phyloP scores from a whole-genome alignment of 1,139 yeast species.

The Pichia sp. region DNA sequence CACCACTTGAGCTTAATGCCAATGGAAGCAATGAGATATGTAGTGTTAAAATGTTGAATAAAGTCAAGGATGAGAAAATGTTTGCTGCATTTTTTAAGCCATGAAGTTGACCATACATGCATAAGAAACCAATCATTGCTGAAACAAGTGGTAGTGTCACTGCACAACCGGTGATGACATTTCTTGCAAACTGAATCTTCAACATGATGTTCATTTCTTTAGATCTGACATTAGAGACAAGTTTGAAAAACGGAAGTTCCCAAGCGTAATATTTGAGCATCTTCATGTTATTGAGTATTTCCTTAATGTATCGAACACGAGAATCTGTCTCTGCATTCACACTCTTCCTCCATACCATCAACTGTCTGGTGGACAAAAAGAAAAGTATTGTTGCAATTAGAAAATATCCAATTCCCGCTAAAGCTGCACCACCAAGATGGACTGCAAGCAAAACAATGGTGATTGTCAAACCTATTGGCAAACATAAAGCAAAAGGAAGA shows the following conservation, averaged over 20 bases:
- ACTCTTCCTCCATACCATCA: conserved; percentile 31
- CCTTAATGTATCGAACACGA: conserved; percentile 39
- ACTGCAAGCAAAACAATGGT: conserved; percentile 57
- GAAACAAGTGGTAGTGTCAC: conserved; percentile 39
- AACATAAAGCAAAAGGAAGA: conserved; percentile 56
- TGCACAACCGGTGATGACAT: conserved; percentile 38
- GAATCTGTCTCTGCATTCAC: conserved; percentile 37
- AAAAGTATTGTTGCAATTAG: conserved; percentile 21
- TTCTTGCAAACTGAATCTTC: conserved; percentile 39
- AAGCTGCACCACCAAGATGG: conserved; percentile 65
- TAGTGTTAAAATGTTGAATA: conserved; percentile 44
- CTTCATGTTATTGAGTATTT: conserved; percentile 39
- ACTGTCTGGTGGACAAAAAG: conserved; percentile 26
- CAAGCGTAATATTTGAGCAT: conserved; percentile 46
- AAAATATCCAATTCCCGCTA: conserved; percentile 31
- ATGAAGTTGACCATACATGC: conserved; percentile 33
- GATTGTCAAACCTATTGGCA: conserved; percentile 54
- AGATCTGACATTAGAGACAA: conserved; percentile 32
- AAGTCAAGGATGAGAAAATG: conserved; percentile 46
- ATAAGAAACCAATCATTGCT: conserved; percentile 44
- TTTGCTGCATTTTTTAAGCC: conserved; percentile 30
- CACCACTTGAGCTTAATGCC: conserved; percentile 47
- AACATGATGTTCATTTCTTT: conserved; percentile 38
- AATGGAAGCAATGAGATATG: conserved; percentile 47
- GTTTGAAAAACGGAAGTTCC: conserved; percentile 42